Percentiles rank a stretch among this genome's conserved stretches.
Evolutionary conservation across 768 basidiomycete genomes (phyloP).

Genomic region (Tylopilus subfusipes): DNA sequence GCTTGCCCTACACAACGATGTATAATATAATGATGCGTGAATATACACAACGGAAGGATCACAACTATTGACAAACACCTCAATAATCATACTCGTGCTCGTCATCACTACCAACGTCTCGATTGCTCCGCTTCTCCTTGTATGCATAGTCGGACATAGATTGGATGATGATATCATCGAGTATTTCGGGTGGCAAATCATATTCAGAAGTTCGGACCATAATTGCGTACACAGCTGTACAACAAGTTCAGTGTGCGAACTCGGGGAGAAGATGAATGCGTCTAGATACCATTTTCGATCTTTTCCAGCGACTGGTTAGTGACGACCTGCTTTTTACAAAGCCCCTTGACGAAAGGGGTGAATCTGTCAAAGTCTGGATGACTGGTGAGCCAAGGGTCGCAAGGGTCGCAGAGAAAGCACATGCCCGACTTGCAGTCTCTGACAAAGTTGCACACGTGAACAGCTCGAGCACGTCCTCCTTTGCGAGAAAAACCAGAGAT

Average conservation of each 20-base stretch:
- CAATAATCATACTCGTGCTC: constrained; percentile 26
- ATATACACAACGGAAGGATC: background rate
- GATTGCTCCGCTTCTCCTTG: constrained; percentile 19
- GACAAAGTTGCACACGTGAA: constrained; percentile 66
- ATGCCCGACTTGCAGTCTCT: constrained; percentile 68
- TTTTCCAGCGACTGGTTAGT: constrained; percentile 88
- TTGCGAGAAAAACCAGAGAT: constrained; percentile 75
- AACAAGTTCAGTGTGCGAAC: constrained; percentile 5
- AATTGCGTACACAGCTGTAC: constrained; percentile 67
- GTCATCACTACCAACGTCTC: constrained; percentile 24
- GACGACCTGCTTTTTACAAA: constrained; percentile 85
- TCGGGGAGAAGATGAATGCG: background rate
- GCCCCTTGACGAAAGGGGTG: constrained; percentile 63
- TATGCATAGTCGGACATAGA: constrained; percentile 36
- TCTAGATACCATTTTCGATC: constrained; percentile 77
- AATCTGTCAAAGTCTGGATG: constrained; percentile 72
- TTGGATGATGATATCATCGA: constrained; percentile 64
- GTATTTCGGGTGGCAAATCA: constrained; percentile 60
- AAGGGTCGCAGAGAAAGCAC: constrained; percentile 15
- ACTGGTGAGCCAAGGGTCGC: background rate
- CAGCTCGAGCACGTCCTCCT: constrained; percentile 61
- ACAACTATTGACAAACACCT: background rate
- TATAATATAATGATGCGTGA: background rate
- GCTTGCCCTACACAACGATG: background rate
- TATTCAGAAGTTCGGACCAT: constrained; percentile 71